Conservation (phyloP, 345 rosid species). For the Pistacia vera region DNA sequence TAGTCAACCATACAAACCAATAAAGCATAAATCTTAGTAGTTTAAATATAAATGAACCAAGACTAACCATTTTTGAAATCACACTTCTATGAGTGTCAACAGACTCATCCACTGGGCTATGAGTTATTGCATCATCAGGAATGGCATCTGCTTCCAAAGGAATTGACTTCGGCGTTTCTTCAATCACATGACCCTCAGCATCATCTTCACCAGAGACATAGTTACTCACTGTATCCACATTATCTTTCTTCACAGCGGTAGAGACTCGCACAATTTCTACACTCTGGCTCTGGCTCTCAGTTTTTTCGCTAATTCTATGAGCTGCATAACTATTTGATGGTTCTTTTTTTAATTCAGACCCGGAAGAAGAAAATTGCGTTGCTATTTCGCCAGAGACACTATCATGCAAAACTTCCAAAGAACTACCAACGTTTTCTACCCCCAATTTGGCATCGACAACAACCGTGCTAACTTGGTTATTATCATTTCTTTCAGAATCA, state of each 20-base stretch:
- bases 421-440: not conserved
- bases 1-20: not conserved
- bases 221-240: conserved; percentile 12
- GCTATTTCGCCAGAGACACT: conserved; percentile 19
- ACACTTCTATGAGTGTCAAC: conserved; percentile 13
- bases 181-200: conserved; percentile 17
- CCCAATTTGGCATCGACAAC: not conserved
- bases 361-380: conserved; percentile 23
- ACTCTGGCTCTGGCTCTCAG: conserved; percentile 14
- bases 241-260: conserved; percentile 20
- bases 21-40: not conserved
- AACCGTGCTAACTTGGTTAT: not conserved
- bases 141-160: conserved; percentile 24
- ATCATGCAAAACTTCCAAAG: conserved; percentile 16
- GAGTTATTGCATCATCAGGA: conserved; percentile 25
- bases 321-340: conserved; percentile 12
- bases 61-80: conserved; percentile 36
- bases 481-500: conserved; percentile 17
- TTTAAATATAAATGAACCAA: conserved; percentile 4
- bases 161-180: conserved; percentile 23
- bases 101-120: conserved; percentile 19
- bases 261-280: conserved; percentile 5
- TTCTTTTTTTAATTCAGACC: conserved; percentile 16
- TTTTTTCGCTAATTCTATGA: conserved; percentile 16
- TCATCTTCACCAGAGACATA: conserved; percentile 18